These are phyloP conservation scores for Pachyrhizus erosus DNA, from an alignment of 306 rosid species.

Conservation along the genomic window DNA sequence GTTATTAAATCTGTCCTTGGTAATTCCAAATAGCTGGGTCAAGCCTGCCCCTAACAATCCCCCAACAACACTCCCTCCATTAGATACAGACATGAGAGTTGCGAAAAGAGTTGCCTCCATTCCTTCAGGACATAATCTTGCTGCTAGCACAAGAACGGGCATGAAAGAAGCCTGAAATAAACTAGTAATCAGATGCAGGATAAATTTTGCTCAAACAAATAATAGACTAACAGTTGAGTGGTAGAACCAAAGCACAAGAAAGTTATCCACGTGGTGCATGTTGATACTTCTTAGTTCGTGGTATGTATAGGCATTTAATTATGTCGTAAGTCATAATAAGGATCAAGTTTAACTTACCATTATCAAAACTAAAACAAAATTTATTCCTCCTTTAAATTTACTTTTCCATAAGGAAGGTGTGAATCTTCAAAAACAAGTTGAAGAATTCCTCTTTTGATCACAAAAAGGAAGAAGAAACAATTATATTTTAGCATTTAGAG, in stretches of 20 bases:
- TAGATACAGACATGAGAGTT: constrained; percentile 94
- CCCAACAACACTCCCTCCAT: constrained; percentile 94
- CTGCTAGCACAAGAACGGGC: constrained; percentile 98
- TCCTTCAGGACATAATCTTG: constrained; percentile 96
- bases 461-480: constrained; percentile 28
- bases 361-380: constrained; percentile 15
- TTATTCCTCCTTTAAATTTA: constrained; percentile 21
- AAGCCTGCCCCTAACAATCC: constrained; percentile 94
- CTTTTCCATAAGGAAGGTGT: constrained; percentile 26
- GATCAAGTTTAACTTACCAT: neutral
- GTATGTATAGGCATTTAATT: constrained; percentile 7
- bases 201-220: constrained; percentile 30
- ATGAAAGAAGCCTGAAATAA: constrained; percentile 89
- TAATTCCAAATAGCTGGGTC: constrained; percentile 85
- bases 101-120: constrained; percentile 99
- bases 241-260: constrained; percentile 28
- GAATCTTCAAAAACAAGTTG: neutral
- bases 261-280: neutral
- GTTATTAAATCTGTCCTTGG: constrained; percentile 87
- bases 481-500: constrained; percentile 4
- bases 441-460: neutral
- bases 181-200: constrained; percentile 39
- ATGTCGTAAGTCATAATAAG: constrained; percentile 22
- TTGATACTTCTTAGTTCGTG: constrained; percentile 4
- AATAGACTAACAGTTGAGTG: constrained; percentile 5